Evolutionary conservation across 352 stramenopile species (phyloP).

Genomic region (Phytophthora multivora): DNA sequence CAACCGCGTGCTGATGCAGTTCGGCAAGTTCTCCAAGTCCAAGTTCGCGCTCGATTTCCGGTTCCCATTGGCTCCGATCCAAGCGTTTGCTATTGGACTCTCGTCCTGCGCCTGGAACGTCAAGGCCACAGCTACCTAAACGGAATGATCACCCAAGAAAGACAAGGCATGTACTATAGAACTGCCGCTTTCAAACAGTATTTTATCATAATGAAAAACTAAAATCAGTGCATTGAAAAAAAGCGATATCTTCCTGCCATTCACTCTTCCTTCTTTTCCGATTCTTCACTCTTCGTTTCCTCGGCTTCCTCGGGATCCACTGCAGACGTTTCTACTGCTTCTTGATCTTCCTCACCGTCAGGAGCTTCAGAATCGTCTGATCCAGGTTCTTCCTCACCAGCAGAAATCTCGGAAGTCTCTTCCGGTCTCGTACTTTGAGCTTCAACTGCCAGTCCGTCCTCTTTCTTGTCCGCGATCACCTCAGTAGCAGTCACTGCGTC

Average conservation of each 20-base stretch:
- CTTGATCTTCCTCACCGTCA: not conserved
- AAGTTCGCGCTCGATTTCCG: constrained; percentile 90
- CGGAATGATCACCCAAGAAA: not conserved
- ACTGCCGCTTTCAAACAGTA: constrained; percentile 8
- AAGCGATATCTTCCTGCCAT: not conserved
- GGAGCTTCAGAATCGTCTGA: too few relatives aligned
- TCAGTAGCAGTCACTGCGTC: constrained; percentile 27
- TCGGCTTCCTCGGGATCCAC: constrained; percentile 1
- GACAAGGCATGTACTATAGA: constrained; percentile 20
- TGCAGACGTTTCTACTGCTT: not conserved
- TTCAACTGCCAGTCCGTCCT: not conserved
- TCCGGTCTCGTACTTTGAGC: constrained; percentile 5
- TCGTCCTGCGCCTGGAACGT: constrained; percentile 86
- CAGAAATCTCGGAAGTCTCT: not conserved
- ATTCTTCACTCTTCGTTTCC: not conserved
- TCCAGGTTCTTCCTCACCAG: too few relatives aligned
- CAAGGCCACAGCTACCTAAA: constrained; percentile 38
- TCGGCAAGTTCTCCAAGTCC: constrained; percentile 88
- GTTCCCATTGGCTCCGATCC: constrained; percentile 82
- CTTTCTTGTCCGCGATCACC: constrained; percentile 11
- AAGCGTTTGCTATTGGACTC: constrained; percentile 87
- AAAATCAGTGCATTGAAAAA: constrained; percentile 1
- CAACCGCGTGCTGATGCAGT: constrained; percentile 83
- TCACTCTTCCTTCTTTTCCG: not conserved
- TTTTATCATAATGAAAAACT: not conserved